Conservation (phyloP, 805 yeast genomes). For the Ogataea degrootiae region DNA sequence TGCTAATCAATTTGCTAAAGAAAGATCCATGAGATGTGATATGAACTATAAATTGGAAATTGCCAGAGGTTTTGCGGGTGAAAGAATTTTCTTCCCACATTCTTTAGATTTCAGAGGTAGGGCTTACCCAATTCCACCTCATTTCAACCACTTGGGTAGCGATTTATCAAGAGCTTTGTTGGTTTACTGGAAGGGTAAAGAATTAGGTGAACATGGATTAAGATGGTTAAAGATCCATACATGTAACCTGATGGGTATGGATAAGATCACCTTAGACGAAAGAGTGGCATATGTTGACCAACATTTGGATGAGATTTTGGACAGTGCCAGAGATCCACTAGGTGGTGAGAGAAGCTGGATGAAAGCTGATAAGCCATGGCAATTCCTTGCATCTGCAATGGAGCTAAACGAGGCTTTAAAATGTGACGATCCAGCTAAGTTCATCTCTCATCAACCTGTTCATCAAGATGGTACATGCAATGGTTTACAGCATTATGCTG, state of each 20-base stretch:
- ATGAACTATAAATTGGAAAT: conserved; percentile 90
- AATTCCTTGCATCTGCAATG: conserved; percentile 63
- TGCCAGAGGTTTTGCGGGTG: conserved; percentile 88
- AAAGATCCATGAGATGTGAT: conserved; percentile 89
- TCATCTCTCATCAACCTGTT: conserved; percentile 67
- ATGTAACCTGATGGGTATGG: conserved; percentile 70
- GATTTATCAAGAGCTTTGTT: conserved; percentile 71
- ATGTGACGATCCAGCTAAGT: conserved; percentile 60
- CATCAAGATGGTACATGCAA: conserved; percentile 89
- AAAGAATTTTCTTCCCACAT: conserved; percentile 73
- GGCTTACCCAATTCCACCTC: conserved; percentile 78
- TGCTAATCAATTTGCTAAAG: conserved; percentile 56
- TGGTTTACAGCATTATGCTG: conserved; percentile 84
- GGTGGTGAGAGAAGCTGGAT: conserved; percentile 61
- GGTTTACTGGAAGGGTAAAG: conserved; percentile 72
- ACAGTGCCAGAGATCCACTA: conserved; percentile 61
- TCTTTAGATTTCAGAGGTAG: conserved; percentile 80
- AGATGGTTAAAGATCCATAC: conserved; percentile 74
- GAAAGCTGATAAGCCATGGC: conserved; percentile 81
- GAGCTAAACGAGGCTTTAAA: conserved; percentile 61
- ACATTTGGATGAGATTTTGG: conserved; percentile 48
- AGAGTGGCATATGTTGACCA: conserved; percentile 57
- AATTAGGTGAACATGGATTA: conserved; percentile 59
- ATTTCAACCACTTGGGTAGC: conserved; percentile 75
- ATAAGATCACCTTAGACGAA: conserved; percentile 63